These are phyloP conservation scores for Microsporum ferrugineum DNA, from an alignment of 2,329 filamentous ascomycete genomes.

Conservation along the genomic window DNA sequence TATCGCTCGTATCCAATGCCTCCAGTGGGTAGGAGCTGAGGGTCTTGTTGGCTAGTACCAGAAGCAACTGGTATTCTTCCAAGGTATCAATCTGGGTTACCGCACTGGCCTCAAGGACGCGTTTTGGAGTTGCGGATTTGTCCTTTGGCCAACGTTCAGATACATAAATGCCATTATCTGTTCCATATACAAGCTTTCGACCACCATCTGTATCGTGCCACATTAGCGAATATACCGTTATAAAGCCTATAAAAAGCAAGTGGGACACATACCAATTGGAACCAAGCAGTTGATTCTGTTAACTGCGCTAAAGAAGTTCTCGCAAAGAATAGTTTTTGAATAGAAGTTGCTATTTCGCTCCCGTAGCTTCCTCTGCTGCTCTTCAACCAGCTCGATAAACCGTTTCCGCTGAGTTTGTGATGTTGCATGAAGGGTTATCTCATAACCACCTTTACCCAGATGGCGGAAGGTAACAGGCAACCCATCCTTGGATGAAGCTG, in stretches of 20 bases:
- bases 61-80: constrained; percentile 83
- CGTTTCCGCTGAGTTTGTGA: constrained; percentile 82
- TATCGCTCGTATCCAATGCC: constrained; percentile 72
- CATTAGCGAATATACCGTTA: constrained; percentile 11
- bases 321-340: constrained; percentile 57
- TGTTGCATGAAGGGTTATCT: constrained; percentile 75
- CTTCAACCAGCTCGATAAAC: constrained; percentile 92
- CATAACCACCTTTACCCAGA: constrained; percentile 89
- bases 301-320: constrained; percentile 78
- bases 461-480: constrained; percentile 95
- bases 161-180: constrained; percentile 85
- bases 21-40: constrained; percentile 80
- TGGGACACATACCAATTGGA: constrained; percentile 58
- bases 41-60: constrained; percentile 88
- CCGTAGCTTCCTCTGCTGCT: constrained; percentile 74
- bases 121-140: constrained; percentile 56
- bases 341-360: constrained; percentile 60
- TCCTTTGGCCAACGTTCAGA: constrained; percentile 86
- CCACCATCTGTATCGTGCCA: constrained; percentile 59
- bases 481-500: constrained; percentile 54
- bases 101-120: constrained; percentile 72
- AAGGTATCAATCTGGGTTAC: constrained; percentile 95
- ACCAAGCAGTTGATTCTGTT: constrained; percentile 93
- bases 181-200: constrained; percentile 86
- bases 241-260: constrained; percentile 1